These are phyloP conservation scores for Suhomyces emberorum DNA, from an alignment of 805 yeast genomes.

Conservation along the genomic window DNA sequence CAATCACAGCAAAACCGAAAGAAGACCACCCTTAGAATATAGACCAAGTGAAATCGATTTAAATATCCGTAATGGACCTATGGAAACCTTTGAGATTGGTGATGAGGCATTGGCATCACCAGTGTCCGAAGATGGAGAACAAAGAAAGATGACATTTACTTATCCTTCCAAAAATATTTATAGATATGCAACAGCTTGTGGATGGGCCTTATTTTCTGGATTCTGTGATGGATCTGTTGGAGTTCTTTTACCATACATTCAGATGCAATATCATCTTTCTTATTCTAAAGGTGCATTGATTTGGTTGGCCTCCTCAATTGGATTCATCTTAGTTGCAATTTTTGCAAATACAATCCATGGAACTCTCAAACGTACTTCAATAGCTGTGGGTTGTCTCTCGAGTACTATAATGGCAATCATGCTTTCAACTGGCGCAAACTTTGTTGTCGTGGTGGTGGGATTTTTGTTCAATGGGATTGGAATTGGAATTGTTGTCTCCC, in stretches of 20 bases:
- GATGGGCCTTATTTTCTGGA: slow-evolving; percentile 16
- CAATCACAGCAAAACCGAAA: neutral
- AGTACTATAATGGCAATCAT: slow-evolving; percentile 13
- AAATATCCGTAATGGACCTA: neutral
- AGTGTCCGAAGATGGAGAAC: neutral
- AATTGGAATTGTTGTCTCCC: slow-evolving; percentile 17
- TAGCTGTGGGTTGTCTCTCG: slow-evolving; percentile 12
- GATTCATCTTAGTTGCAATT: slow-evolving; percentile 17
- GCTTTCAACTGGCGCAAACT: slow-evolving; percentile 18
- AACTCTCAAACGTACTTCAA: slow-evolving; percentile 14
- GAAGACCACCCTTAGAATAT: neutral
- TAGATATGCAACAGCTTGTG: slow-evolving; percentile 15
- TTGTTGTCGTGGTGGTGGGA: slow-evolving; percentile 19
- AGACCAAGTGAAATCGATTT: neutral
- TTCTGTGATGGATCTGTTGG: slow-evolving; percentile 21
- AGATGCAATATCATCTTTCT: slow-evolving; percentile 15
- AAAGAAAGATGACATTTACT: slow-evolving; percentile 12
- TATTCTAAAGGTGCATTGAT: slow-evolving; percentile 18
- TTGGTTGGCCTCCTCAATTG: slow-evolving; percentile 20
- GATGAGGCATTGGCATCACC: neutral
- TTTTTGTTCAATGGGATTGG: slow-evolving; percentile 25
- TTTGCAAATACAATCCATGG: slow-evolving; percentile 14
- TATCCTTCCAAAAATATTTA: slow-evolving; percentile 15
- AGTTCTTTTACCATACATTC: slow-evolving; percentile 20
- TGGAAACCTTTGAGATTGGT: neutral